Evolutionary conservation across 768 basidiomycete species (phyloP).

Genomic region (Russula lepida): DNA sequence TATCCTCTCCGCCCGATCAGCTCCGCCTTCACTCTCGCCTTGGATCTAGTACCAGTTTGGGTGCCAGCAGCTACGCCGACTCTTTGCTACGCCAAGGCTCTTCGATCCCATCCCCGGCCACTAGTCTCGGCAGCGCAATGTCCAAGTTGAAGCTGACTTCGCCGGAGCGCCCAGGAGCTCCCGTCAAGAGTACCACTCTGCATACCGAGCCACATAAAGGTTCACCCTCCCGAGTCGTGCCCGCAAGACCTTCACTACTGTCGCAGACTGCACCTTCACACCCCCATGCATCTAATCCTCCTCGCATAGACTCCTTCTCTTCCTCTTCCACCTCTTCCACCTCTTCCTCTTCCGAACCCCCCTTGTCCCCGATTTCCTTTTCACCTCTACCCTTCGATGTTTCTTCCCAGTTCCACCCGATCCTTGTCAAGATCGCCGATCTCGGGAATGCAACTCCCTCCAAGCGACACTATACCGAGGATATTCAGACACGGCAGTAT

Average conservation of each 20-base stretch:
- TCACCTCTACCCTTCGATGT: conserved; percentile 10
- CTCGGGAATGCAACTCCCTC: conserved; percentile 90
- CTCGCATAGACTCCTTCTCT: neutral
- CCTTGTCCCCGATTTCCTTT: neutral
- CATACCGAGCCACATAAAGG: conserved; percentile 1
- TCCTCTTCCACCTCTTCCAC: neutral
- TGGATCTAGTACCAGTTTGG: conserved; percentile 26
- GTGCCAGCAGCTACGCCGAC: conserved; percentile 23
- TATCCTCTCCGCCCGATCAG: conserved; percentile 41
- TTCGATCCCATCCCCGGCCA: conserved; percentile 23
- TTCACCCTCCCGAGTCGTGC: conserved; percentile 14
- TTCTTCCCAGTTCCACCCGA: conserved; percentile 29
- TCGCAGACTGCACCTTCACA: conserved; percentile 26
- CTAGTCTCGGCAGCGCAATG: conserved; percentile 27
- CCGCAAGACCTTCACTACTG: conserved; percentile 30
- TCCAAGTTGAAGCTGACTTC: conserved; percentile 22
- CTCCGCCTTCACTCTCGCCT: conserved; percentile 12
- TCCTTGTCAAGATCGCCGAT: conserved; percentile 90
- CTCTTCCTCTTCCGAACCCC: conserved; percentile 3
- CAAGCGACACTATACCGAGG: conserved; percentile 86
- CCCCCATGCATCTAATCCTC: neutral
- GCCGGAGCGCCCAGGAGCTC: neutral
- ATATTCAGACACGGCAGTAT: conserved; percentile 95
- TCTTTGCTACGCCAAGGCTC: conserved; percentile 19
- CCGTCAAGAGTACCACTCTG: neutral